These are phyloP conservation scores for Cryptococcus hybrid DNA, from an alignment of 1,284 basidiomycete species.

Conservation along the genomic window DNA sequence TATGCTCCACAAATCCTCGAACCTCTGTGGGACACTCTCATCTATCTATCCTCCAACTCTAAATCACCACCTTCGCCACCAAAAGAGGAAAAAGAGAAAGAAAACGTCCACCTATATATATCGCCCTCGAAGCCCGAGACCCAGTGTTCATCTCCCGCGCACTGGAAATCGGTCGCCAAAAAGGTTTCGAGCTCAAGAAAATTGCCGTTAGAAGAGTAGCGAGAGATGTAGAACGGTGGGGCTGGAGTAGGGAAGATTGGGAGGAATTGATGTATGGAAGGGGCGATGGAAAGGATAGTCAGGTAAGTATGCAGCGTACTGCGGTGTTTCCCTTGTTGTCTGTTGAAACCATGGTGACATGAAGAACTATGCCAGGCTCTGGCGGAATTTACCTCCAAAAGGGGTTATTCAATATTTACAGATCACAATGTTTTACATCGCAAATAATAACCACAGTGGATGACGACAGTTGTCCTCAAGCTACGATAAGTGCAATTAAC, in stretches of 20 bases:
- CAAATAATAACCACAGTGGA: too few species aligned
- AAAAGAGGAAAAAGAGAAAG: slow-evolving; percentile 33
- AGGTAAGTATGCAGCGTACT: too few species aligned
- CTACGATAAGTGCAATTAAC: too few species aligned
- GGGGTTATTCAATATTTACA: too few species aligned
- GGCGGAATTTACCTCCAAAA: too few species aligned
- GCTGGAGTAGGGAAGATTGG: slow-evolving; percentile 42
- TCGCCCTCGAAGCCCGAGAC: slow-evolving; percentile 77
- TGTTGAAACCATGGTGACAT: too few species aligned
- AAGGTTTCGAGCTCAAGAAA: slow-evolving; percentile 60
- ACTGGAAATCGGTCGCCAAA: slow-evolving; percentile 55
- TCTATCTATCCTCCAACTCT: neutral
- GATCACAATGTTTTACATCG: too few species aligned
- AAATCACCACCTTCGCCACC: slow-evolving; percentile 45
- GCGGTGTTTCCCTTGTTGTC: too few species aligned
- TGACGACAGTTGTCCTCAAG: too few species aligned
- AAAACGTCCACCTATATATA: slow-evolving; percentile 53
- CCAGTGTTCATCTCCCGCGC: slow-evolving; percentile 62
- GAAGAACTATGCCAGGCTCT: too few species aligned
- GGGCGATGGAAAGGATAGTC: slow-evolving; percentile 9
- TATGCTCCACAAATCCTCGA: slow-evolving; percentile 64
- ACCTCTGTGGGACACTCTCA: slow-evolving; percentile 65
- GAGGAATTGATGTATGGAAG: slow-evolving; percentile 47
- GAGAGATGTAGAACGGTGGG: slow-evolving; percentile 61
- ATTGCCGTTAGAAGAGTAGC: slow-evolving; percentile 62